These are phyloP conservation scores for Candida gorgasii DNA, from an alignment of 805 yeast genomes.

Conservation along the genomic window DNA sequence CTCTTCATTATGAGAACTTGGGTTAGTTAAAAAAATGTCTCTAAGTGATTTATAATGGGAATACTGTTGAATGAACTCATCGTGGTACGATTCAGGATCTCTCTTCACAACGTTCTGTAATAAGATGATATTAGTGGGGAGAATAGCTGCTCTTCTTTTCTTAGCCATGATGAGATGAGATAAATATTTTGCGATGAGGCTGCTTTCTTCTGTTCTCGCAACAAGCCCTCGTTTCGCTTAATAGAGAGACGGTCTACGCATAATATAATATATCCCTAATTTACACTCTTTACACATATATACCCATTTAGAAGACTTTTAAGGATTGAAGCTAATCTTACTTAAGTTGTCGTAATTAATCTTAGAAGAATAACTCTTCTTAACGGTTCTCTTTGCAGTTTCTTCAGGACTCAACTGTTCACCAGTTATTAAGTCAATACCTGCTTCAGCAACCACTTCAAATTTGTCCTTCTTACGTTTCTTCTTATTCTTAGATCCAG, in stretches of 20 bases:
- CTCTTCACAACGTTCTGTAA: conserved; percentile 90
- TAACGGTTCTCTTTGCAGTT: conserved; percentile 58
- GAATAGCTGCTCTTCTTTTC: conserved; percentile 85
- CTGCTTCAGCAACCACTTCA: conserved; percentile 14
- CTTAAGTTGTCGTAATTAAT: conserved; percentile 85
- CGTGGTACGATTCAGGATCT: conserved; percentile 92
- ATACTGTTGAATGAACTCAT: conserved; percentile 90
- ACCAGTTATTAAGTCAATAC: conserved; percentile 31
- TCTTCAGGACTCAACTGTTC: conserved; percentile 66
- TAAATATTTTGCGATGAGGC: not conserved
- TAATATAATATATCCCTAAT: no score
- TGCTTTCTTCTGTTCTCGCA: conserved; percentile 66
- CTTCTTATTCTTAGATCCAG: conserved; percentile 46
- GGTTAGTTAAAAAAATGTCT: conserved; percentile 80
- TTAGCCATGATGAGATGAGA: conserved; percentile 60
- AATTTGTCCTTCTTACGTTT: conserved; percentile 8
- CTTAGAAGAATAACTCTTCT: conserved; percentile 80
- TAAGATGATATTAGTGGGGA: conserved; percentile 89
- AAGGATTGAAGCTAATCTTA: not conserved
- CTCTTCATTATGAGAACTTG: conserved; percentile 54
- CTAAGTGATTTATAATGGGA: conserved; percentile 89
- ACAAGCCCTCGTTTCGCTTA: conserved; percentile 90
- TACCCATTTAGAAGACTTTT: no score
- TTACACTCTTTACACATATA: no score
- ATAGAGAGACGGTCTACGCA: no score